Conservation (phyloP, 2,329 filamentous ascomycete species). For the Eurotiales sp. region DNA sequence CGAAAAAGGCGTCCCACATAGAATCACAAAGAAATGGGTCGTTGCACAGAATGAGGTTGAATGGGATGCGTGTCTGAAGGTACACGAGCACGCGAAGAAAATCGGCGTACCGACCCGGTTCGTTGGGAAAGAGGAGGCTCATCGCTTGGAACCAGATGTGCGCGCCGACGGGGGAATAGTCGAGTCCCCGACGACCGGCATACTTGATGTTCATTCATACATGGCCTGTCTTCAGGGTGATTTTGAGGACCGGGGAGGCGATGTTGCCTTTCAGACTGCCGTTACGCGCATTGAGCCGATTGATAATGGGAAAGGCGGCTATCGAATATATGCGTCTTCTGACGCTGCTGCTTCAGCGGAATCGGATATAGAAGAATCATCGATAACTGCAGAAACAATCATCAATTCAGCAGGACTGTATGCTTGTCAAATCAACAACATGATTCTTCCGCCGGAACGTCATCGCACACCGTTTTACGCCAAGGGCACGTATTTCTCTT, state of each 20-base stretch:
- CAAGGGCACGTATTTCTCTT: constrained; percentile 94
- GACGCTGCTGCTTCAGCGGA: constrained; percentile 12
- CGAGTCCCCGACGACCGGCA: constrained; percentile 83
- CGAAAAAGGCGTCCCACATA: constrained; percentile 63
- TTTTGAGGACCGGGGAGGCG: constrained; percentile 73
- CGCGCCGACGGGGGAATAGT: constrained; percentile 68
- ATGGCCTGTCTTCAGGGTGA: constrained; percentile 77
- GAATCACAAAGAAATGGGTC: constrained; percentile 86
- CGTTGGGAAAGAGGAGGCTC: constrained; percentile 60
- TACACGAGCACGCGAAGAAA: constrained; percentile 51
- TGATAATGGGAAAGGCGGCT: constrained; percentile 57
- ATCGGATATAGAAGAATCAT: constrained; percentile 37
- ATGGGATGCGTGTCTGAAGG: constrained; percentile 52
- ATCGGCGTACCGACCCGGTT: constrained; percentile 69
- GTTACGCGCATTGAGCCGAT: constrained; percentile 60
- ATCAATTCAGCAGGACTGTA: constrained; percentile 83
- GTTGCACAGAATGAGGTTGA: constrained; percentile 78
- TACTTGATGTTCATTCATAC: constrained; percentile 79
- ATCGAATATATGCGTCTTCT: constrained; percentile 59
- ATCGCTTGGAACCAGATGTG: constrained; percentile 68
- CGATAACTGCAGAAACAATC: constrained; percentile 70
- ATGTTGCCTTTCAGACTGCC: constrained; percentile 64
- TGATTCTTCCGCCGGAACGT: constrained; percentile 58
- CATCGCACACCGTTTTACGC: constrained; percentile 70
- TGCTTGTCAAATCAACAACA: constrained; percentile 74